Base-by-base conservation (phyloP, 768 basidiomycete genomes). In the Calvatia gigantea region DNA sequence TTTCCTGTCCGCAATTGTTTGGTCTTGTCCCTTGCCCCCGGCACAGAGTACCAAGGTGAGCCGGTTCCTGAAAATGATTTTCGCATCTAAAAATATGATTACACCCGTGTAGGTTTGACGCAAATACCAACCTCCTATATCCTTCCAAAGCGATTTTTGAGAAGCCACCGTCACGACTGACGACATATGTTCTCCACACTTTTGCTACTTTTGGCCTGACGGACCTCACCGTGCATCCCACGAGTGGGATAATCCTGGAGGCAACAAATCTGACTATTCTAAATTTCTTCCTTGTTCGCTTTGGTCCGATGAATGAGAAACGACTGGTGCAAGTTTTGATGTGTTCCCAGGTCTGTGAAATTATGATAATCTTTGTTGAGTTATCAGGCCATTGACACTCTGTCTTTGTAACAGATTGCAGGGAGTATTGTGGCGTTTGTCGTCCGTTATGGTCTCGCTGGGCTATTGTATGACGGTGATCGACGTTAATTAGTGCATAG, bases 1-100 rank as follows among this genome's bases (percentile, higher is more conserved):
- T 98, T 35, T 96, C 94, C 11, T 91, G 88, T 62, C 97, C 97
- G 9, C 97, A 99, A 66, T 73, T 99, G 2, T 98, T 98, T 65
- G 91, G 92, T 1, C 71, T 99, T 15, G 91, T 99, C 12, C 87
- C 90, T 0, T 98, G 95, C 67, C 97, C 97, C 4, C 77, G 97
- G 46, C 97, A 99, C 72, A 84, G 97, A 49, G 80, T 99, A 17
- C 97, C 97, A 51, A 83, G 83, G 91, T 94, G 65, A 61, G 83
- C 52, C 28, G 35, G 47, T 37, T 38, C 23, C 15, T n/a, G n/a
- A 50, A 56, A 35, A 52, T 25, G 47, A 25, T 11, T 8, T 25
- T 42, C 52, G 50, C 35, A 29, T 25, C 51, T 59, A 23, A 61
- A 21, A n/a, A 47, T 49, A 39, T 28, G 4, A 56, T 43, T 56